Evolutionary conservation across 2,329 filamentous ascomycete species (phyloP).

Genomic region (Alternaria atra): DNA sequence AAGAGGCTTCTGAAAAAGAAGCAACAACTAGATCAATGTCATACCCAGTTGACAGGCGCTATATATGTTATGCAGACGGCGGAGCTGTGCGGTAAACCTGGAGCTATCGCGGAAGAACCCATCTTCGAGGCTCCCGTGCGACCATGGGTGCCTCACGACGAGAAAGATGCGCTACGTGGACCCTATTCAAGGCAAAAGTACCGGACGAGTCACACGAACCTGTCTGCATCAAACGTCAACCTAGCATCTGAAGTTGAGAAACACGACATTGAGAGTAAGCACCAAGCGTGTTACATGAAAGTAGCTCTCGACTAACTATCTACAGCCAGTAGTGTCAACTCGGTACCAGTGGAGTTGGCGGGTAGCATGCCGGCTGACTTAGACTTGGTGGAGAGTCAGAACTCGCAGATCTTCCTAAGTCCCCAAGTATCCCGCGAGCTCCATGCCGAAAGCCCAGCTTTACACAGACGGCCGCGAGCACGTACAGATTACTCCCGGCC

Average conservation of each 20-base stretch:
- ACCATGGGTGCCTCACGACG: slow-evolving; percentile 30
- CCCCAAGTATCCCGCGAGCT: slow-evolving; percentile 2
- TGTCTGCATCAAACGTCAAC: slow-evolving; percentile 33
- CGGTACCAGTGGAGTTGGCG: slow-evolving; percentile 35
- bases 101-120: slow-evolving; percentile 20
- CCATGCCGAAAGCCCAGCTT: not conserved
- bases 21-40: slow-evolving; percentile 33
- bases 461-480: slow-evolving; percentile 6
- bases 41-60: slow-evolving; percentile 37
- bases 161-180: slow-evolving; percentile 24
- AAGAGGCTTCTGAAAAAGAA: slow-evolving; percentile 33
- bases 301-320: slow-evolving; percentile 8
- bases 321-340: slow-evolving; percentile 26
- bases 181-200: slow-evolving; percentile 37
- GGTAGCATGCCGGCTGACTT: slow-evolving; percentile 40
- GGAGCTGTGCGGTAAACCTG: slow-evolving; percentile 30
- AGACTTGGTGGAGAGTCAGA: slow-evolving; percentile 17
- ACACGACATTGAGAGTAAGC: slow-evolving; percentile 27
- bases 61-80: slow-evolving; percentile 40
- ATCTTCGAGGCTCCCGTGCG: slow-evolving; percentile 32
- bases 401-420: slow-evolving; percentile 17
- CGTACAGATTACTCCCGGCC: slow-evolving; percentile 6
- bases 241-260: slow-evolving; percentile 25
- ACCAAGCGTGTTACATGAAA: not conserved
- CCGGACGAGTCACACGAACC: slow-evolving; percentile 30